A percentile compares a stretch with the other conserved stretches of the same genome.
Conservation (phyloP, 1,284 basidiomycete species). For the Pholiota adiposa region DNA sequence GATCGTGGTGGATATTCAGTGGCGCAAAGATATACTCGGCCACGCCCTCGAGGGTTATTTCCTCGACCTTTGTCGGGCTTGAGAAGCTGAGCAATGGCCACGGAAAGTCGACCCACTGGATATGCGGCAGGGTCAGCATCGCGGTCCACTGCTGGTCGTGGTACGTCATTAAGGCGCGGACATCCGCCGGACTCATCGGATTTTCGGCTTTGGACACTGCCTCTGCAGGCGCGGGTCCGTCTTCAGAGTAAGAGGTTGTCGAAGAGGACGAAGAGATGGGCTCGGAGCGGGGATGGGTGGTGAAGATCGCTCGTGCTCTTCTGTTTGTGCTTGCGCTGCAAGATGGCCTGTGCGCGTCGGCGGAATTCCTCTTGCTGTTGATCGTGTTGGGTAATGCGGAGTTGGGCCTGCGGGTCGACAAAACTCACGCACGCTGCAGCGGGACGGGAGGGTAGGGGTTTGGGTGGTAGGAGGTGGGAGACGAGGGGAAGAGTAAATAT, state of each 20-base stretch:
- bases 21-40: constrained; percentile 62
- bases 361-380: constrained; percentile 47
- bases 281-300: constrained; percentile 27
- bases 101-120: constrained; percentile 65
- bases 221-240: constrained; percentile 3
- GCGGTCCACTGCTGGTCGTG: constrained; percentile 64
- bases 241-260: constrained; percentile 24
- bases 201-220: constrained; percentile 14
- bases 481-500: neutral
- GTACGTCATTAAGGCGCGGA: constrained; percentile 51
- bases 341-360: constrained; percentile 51
- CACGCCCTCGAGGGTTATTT: constrained; percentile 58
- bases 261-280: constrained; percentile 28
- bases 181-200: constrained; percentile 54
- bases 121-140: constrained; percentile 39
- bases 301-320: constrained; percentile 26
- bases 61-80: constrained; percentile 55
- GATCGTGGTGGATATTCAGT: constrained; percentile 54
- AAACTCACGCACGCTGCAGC: neutral
- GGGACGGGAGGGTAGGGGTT: neutral
- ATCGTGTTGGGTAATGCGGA: constrained; percentile 19
- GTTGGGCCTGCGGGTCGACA: constrained; percentile 9
- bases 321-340: constrained; percentile 46
- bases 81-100: constrained; percentile 65
- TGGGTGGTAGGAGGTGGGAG: neutral